Evolutionary conservation across 306 rosid species (phyloP).

Genomic region (Castanospermum australe): DNA sequence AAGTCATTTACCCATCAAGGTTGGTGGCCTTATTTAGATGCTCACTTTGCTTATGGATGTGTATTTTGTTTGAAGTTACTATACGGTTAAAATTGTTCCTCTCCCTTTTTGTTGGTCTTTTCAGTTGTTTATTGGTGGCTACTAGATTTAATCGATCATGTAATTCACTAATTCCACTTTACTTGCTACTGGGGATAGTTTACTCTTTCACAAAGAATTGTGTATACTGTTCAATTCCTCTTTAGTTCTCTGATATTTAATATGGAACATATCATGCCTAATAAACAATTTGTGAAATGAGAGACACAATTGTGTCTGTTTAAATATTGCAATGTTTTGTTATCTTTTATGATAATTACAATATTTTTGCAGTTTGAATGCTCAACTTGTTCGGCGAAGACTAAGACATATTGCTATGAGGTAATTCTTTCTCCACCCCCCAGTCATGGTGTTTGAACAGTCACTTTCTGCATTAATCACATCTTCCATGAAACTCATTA

Average conservation of each 20-base stretch:
- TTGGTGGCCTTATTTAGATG: conserved; percentile 34
- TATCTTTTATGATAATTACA: background rate
- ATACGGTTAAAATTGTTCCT: background rate
- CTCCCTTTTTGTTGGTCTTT: background rate
- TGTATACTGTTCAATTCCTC: background rate
- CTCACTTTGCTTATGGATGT: background rate
- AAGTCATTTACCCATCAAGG: conserved; percentile 87
- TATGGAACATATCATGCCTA: background rate
- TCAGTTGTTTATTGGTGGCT: background rate
- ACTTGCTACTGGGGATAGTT: background rate
- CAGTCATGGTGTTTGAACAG: background rate
- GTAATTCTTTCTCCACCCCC: conserved; percentile 33
- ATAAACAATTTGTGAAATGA: background rate
- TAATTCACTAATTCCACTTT: background rate
- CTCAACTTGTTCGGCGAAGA: conserved; percentile 85
- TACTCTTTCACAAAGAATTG: background rate
- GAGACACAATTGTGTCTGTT: background rate
- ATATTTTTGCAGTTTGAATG: conserved; percentile 65
- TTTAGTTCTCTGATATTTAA: conserved; percentile 1
- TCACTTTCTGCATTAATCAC: background rate
- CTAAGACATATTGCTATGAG: conserved; percentile 80
- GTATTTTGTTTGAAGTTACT: background rate
- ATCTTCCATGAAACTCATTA: background rate
- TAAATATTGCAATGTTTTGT: background rate
- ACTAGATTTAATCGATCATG: background rate